These are phyloP conservation scores for Epichloe sibirici DNA, from an alignment of 2,329 filamentous ascomycete species.

Conservation along the genomic window DNA sequence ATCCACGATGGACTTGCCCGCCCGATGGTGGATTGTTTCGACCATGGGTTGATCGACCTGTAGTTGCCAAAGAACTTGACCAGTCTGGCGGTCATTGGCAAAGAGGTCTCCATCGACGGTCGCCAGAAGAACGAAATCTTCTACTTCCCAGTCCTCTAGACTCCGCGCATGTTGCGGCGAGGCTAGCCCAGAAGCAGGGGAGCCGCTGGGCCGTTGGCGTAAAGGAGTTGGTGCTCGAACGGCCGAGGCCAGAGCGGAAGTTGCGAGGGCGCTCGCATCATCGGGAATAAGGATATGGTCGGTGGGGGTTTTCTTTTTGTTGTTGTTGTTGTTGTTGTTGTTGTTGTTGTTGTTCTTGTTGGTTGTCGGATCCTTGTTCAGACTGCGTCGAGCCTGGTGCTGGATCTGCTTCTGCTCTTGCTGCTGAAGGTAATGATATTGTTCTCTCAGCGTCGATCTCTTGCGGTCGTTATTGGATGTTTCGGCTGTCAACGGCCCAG, in stretches of 20 bases:
- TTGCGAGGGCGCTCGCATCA: conserved; percentile 92
- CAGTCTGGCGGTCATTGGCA: conserved; percentile 78
- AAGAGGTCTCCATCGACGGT: conserved; percentile 97
- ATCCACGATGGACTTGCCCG: conserved; percentile 50
- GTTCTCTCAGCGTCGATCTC: conserved; percentile 1
- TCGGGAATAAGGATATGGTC: conserved; percentile 25
- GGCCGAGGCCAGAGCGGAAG: conserved; percentile 91
- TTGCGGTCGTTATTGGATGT: conserved; percentile 11
- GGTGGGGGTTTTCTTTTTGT: conserved; percentile 13
- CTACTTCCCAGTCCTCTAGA: conserved; percentile 98
- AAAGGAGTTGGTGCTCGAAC: conserved; percentile 81
- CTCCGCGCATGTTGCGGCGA: conserved; percentile 91
- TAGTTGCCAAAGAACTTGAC: conserved; percentile 74
- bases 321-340: conserved; percentile 9
- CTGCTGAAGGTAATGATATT: conserved; percentile 8
- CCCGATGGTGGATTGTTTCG: conserved; percentile 71
- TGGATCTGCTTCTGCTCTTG: conserved; percentile 11
- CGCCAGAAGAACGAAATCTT: conserved; percentile 99
- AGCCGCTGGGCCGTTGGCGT: conserved; percentile 47
- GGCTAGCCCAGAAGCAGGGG: conserved; percentile 51
- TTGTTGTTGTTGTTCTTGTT: conserved; percentile 11
- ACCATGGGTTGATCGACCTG: conserved; percentile 79
- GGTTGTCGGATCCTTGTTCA: conserved; percentile 2
- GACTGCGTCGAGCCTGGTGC: conserved; percentile 8
- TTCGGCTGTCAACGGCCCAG: conserved; percentile 10